Evolutionary conservation across 345 rosid genomes (phyloP).

Genomic region (Brassica rapa): DNA sequence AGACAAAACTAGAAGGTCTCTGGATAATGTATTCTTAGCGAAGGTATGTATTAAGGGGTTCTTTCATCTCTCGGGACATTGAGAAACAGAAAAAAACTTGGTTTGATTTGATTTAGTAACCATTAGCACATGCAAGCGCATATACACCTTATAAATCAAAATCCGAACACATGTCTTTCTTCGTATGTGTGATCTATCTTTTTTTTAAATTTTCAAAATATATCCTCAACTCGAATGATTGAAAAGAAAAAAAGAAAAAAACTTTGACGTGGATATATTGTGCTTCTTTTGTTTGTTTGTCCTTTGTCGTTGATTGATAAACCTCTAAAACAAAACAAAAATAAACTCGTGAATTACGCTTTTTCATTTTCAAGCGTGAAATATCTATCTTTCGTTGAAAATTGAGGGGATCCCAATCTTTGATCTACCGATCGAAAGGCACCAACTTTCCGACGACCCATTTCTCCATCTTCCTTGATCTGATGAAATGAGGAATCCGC

Average conservation of each 20-base stretch:
- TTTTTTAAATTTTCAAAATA: not conserved
- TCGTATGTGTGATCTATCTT: not conserved
- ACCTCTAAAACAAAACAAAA: not conserved
- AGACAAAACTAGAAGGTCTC: not conserved
- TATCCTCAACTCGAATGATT: not conserved
- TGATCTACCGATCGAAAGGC: conserved; percentile 21
- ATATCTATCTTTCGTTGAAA: not conserved
- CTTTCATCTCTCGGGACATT: not conserved
- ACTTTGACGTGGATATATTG: not conserved
- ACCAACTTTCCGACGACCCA: conserved; percentile 23
- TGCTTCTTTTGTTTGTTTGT: not conserved
- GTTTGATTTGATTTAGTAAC: not conserved
- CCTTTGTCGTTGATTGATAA: not conserved
- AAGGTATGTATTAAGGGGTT: not conserved
- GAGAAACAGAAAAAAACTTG: not conserved
- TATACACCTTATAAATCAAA: too few species aligned
- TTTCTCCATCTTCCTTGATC: conserved; percentile 25
- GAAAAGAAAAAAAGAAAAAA: not conserved
- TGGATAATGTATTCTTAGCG: not conserved
- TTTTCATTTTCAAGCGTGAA: not conserved
- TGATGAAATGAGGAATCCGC: conserved; percentile 31
- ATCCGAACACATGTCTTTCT: not conserved
- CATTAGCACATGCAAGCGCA: not conserved
- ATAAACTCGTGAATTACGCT: not conserved
- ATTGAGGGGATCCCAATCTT: not conserved